Evolutionary conservation across 2,329 filamentous ascomycete species (phyloP).

Genomic region (Orbilia brochopaga): DNA sequence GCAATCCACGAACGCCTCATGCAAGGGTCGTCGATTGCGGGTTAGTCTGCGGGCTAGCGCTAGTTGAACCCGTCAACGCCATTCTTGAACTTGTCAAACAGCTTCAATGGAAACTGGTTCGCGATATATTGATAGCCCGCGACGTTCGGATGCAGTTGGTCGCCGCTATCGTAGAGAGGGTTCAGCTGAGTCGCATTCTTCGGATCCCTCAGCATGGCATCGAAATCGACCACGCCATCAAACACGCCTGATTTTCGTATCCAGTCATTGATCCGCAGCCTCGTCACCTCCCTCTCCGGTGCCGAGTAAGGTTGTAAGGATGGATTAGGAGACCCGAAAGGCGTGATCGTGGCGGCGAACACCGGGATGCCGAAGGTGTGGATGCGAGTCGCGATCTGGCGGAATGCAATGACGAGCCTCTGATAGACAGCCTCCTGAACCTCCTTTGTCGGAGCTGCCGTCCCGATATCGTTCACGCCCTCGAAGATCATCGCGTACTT

Average conservation of each 20-base stretch:
- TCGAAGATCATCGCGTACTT: constrained; percentile 71
- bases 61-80: constrained; percentile 44
- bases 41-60: no score
- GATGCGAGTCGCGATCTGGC: constrained; percentile 65
- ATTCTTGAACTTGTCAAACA: constrained; percentile 60
- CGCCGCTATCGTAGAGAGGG: constrained; percentile 65
- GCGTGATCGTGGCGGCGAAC: constrained; percentile 71
- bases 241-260: constrained; percentile 65
- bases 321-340: constrained; percentile 64
- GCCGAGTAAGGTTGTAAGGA: constrained; percentile 61
- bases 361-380: constrained; percentile 57
- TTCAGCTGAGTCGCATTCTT: constrained; percentile 62
- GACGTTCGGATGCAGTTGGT: constrained; percentile 70
- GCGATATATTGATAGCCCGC: constrained; percentile 68
- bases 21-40: no score
- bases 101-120: constrained; percentile 64
- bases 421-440: constrained; percentile 63
- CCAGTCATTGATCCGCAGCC: constrained; percentile 67
- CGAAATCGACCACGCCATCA: constrained; percentile 69
- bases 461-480: constrained; percentile 73
- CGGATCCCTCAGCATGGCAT: constrained; percentile 64
- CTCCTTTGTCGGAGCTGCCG: constrained; percentile 59
- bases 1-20: no score
- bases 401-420: constrained; percentile 65
- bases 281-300: constrained; percentile 64